Percentiles rank a stretch among this genome's conserved stretches.
phyloP scores from a whole-genome alignment of 176 grass and related monocot genomes.

The Aegilops speltoides region DNA sequence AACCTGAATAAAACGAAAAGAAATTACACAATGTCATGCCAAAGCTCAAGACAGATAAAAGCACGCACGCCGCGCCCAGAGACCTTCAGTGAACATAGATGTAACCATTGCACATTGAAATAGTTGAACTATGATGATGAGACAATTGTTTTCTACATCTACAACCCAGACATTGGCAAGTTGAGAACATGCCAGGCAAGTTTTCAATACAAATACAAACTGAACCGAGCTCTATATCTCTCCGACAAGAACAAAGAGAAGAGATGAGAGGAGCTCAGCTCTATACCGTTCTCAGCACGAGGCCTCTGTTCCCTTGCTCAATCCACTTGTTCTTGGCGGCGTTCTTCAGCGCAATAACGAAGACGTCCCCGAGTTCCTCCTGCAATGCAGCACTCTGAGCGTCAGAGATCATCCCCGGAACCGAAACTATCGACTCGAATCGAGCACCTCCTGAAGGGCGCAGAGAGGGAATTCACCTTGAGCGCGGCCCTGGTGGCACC shows the following conservation, averaged over 20 bases:
- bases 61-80: neutral
- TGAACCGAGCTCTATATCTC: neutral
- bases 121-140: neutral
- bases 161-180: neutral
- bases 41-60: neutral
- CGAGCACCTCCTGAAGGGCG: neutral
- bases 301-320: slow-evolving; percentile 51
- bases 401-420: slow-evolving; percentile 20
- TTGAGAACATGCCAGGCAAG: neutral
- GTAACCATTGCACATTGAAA: neutral
- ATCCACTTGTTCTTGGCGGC: slow-evolving; percentile 76
- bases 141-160: neutral
- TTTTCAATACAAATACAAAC: neutral
- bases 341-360: slow-evolving; percentile 54
- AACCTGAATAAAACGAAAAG: slow-evolving; percentile 48
- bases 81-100: neutral
- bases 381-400: slow-evolving; percentile 14
- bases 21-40: neutral
- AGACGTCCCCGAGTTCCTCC: slow-evolving; percentile 55
- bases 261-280: neutral
- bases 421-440: neutral
- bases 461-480: slow-evolving; percentile 49
- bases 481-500: slow-evolving; percentile 59
- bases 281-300: slow-evolving; percentile 57
- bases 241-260: neutral